Conservation (phyloP, 257 asterid species). For the Solanum habrochaites region DNA sequence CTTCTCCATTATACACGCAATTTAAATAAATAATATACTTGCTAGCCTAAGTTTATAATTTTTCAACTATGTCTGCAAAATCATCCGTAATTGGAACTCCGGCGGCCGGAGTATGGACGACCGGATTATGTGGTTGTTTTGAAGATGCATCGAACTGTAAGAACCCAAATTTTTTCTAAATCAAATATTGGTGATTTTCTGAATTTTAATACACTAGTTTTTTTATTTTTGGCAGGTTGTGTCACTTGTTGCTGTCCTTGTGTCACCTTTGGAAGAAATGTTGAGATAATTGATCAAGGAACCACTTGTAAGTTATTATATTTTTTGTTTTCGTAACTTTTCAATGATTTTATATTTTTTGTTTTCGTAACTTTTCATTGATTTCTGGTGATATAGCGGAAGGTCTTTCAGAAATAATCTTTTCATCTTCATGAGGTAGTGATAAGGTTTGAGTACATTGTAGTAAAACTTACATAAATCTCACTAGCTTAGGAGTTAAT, state of each 20-base stretch:
- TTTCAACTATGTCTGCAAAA: background rate
- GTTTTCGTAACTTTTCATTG: too few species aligned
- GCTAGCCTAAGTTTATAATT: background rate
- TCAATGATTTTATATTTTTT: background rate
- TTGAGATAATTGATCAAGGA: slow-evolving; percentile 19
- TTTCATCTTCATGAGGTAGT: too few species aligned
- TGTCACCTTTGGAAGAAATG: slow-evolving; percentile 21
- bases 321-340: background rate
- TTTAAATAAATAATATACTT: background rate
- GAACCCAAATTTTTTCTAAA: background rate
- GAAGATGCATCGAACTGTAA: slow-evolving; percentile 17
- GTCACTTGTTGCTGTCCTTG: slow-evolving; percentile 22
- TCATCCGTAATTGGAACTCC: background rate
- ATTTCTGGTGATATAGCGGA: background rate
- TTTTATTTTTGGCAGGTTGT: background rate
- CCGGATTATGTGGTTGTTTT: slow-evolving; percentile 14
- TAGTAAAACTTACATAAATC: too few species aligned
- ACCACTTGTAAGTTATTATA: slow-evolving; percentile 5
- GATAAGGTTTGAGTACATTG: too few species aligned
- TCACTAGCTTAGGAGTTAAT: too few species aligned
- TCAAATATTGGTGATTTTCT: background rate
- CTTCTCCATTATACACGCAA: background rate
- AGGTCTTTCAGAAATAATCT: background rate
- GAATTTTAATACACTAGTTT: background rate
- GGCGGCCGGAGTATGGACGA: slow-evolving; percentile 5